These are phyloP conservation scores for Ustilago cynodontis DNA, from an alignment of 1,284 basidiomycete genomes.

Conservation along the genomic window DNA sequence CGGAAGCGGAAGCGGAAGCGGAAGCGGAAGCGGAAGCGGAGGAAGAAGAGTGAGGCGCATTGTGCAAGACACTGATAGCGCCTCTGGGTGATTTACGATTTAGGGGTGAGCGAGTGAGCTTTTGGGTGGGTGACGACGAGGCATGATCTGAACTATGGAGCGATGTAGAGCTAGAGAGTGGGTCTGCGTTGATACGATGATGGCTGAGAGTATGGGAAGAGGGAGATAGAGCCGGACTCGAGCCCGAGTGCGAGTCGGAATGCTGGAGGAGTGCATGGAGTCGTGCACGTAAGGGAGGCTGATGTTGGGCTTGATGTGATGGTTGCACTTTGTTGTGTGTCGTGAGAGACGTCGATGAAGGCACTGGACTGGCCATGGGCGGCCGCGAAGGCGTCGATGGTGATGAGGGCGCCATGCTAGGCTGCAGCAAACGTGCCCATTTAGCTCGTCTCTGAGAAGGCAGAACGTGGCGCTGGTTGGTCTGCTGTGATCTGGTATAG, in stretches of 20 bases:
- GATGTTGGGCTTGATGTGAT: conserved; percentile 12
- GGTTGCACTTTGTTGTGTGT: background rate
- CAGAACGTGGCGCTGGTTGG: too few species aligned
- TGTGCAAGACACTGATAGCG: conserved; percentile 28
- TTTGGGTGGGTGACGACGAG: conserved; percentile 10
- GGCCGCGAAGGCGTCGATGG: conserved; percentile 3
- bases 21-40: background rate
- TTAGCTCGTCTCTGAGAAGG: background rate
- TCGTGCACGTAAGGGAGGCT: conserved; percentile 31
- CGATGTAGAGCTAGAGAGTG: conserved; percentile 33
- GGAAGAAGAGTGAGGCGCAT: background rate
- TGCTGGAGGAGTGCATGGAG: conserved; percentile 42
- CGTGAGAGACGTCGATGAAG: conserved; percentile 12
- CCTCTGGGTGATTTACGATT: conserved; percentile 21
- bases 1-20: background rate
- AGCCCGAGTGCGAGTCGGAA: conserved; percentile 24
- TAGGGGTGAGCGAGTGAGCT: background rate
- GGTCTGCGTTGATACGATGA: conserved; percentile 8
- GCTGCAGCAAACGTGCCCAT: conserved; percentile 1
- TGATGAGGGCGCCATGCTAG: conserved; percentile 10
- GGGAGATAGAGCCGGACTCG: conserved; percentile 34
- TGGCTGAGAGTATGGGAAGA: conserved; percentile 32
- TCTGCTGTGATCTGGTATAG: too few species aligned
- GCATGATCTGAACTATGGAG: conserved; percentile 17
- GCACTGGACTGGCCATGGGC: conserved; percentile 12